Evolutionary conservation across 1,284 basidiomycete genomes (phyloP), one percentile per base, ranked within the genome.

Genomic region (Leccinum fallax): DNA sequence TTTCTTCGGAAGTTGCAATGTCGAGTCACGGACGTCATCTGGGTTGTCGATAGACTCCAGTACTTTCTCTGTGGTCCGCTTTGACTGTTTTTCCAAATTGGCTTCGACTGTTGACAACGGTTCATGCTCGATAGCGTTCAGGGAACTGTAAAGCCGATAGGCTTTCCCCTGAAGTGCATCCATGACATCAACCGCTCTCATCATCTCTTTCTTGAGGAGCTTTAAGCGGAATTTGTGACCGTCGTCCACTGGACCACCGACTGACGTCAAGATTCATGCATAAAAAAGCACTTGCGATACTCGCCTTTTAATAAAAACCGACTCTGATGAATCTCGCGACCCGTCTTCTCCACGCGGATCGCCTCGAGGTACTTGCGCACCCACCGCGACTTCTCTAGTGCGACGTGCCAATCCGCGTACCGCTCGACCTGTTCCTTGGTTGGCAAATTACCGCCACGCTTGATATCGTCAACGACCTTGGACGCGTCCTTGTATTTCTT

Each of bases 401-500:
- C 65, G 3, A 34, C 46, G 1, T 53, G 40, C 57, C 65, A 61
- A 51, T 74, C 67, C 1, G 58, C 53, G 46, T 68, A 70, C 2
- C 34, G 21, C n/a, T 7, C n/a, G 5, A 77, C 66, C 51, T 68
- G 63, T 5, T 60, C 61, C 15, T 62, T 53, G 3, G 65, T 58
- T 0, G 75, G 74, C 7, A 77, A 32, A 5, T 66, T 55, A 1
- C 48, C 13, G 0, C 59, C 63, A 2, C 53, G 49, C 48, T 65
- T 62, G 7, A 70, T 52, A 2, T 67, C 52, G 24, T 77, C 75
- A 4, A 77, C 75, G 16, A 69, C 55, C 34, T 69, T 61, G 4
- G 69, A 65, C 1, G 76, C 76, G 6, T 68, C 68, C 59, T 76
- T 76, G 65, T 77, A 76, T 28, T 65, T 66, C 52, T 62, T 66